Base-by-base conservation (phyloP, 441 rosid genomes). In the Populus hybrid region DNA sequence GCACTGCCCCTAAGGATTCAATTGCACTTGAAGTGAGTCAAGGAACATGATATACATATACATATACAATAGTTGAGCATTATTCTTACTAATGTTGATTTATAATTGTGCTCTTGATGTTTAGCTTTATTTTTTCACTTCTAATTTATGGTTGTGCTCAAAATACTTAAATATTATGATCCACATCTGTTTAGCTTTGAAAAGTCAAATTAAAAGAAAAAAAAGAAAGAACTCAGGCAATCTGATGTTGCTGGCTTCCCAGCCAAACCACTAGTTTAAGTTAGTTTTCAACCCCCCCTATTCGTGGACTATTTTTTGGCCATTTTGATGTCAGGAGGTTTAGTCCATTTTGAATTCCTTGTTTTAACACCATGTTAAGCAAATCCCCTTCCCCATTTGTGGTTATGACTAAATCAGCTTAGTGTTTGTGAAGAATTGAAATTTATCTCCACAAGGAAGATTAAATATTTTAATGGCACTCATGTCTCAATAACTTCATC, bases 1-100 rank as follows among this genome's bases (percentile, higher is more conserved):
- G 72, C 68, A 73, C 77, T 78, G 86, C 91, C 72, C 94, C 98
- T 31, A 86, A 84, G 81, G 98, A 93, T 87, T 86, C 90, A 78
- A 73, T 80, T 81, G 97, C 92, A 40, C 90, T 92, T 73, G 98
- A 95, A 87, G 99, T 95, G 85, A 89, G 98, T 91, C 69, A 64
- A 72, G 66, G 70, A 74, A 29, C 36, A 35, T 33, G 59, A 8
- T 20, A 23, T 7, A 67, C 7, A 56, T 31, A 42, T 38, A n/a
- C 12, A 24, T 40, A 1, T 59, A 29, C 33, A n/a, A 7, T 35
- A 24, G 16, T 26, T 75, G 53, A 36, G 36, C 28, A 40, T 26
- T 26, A n/a, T 40, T 38, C 20, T 16, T 24, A 2, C 20, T 71
- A 50, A 23, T 20, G 26, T 21, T 68, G 21, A 18, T 24, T 33